Percentiles rank a stretch among this genome's conserved stretches.
Evolutionary conservation across 345 rosid species (phyloP).

Genomic region (Brassica cretica): DNA sequence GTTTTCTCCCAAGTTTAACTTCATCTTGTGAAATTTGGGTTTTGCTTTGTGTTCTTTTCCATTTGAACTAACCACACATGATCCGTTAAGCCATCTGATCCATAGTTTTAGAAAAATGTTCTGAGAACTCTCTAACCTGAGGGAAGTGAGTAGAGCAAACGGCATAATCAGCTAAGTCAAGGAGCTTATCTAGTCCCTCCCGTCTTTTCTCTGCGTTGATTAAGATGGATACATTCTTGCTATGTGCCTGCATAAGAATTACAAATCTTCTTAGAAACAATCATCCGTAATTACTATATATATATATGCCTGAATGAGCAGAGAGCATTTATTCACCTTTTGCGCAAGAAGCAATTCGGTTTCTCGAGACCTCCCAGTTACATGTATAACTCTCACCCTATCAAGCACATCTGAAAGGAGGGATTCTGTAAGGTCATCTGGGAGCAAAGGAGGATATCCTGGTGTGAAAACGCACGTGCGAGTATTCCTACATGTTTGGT

Average conservation of each 20-base stretch:
- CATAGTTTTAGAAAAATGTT: neutral
- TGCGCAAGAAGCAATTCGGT: conserved; percentile 59
- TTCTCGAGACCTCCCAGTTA: conserved; percentile 70
- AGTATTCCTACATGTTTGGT: conserved; percentile 61
- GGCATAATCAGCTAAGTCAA: conserved; percentile 60
- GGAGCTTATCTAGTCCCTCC: conserved; percentile 63
- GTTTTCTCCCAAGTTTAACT: neutral
- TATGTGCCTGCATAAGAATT: conserved; percentile 68
- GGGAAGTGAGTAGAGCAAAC: conserved; percentile 80
- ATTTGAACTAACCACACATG: neutral
- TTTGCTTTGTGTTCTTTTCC: neutral
- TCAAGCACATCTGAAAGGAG: conserved; percentile 52
- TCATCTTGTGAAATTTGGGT: neutral
- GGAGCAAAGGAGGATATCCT: conserved; percentile 68
- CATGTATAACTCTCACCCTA: conserved; percentile 60
- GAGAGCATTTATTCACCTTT: conserved; percentile 51
- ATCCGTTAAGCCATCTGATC: neutral
- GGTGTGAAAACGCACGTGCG: conserved; percentile 91
- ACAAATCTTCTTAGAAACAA: conserved; percentile 19
- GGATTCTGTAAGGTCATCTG: conserved; percentile 57
- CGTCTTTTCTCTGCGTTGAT: conserved; percentile 76
- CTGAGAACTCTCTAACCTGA: conserved; percentile 45
- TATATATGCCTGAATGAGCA: neutral
- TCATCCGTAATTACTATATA: neutral
- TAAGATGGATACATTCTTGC: conserved; percentile 70